Percentiles rank a stretch among this genome's conserved stretches.
phyloP scores from a whole-genome alignment of 352 stramenopile species.

The Globisporangium megalacanthum region DNA sequence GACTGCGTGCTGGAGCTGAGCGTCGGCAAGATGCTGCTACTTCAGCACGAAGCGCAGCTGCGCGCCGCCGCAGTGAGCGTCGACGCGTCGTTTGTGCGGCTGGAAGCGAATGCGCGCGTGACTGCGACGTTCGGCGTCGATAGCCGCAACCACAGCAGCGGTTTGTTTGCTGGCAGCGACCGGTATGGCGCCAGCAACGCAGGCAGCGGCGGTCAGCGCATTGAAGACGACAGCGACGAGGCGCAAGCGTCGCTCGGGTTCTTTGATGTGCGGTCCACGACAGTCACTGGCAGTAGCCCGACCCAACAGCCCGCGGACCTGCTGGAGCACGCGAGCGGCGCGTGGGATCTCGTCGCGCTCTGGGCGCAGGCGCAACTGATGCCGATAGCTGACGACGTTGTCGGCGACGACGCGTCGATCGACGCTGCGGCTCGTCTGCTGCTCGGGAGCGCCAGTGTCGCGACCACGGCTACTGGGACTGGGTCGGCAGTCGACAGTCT shows the following conservation, averaged over 20 bases:
- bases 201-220: slow-evolving; percentile 41
- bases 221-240: slow-evolving; percentile 30
- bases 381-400: slow-evolving; percentile 2
- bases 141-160: slow-evolving; percentile 16
- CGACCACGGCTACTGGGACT: neutral
- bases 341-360: slow-evolving; percentile 46
- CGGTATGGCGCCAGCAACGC: slow-evolving; percentile 47
- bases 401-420: slow-evolving; percentile 15
- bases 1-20: slow-evolving; percentile 52
- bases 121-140: slow-evolving; percentile 26
- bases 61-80: slow-evolving; percentile 41
- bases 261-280: slow-evolving; percentile 40
- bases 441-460: slow-evolving; percentile 39
- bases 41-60: slow-evolving; percentile 28
- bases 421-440: slow-evolving; percentile 32
- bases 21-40: slow-evolving; percentile 47
- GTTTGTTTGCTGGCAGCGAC: slow-evolving; percentile 32
- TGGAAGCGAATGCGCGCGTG: slow-evolving; percentile 35
- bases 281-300: slow-evolving; percentile 6
- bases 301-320: slow-evolving; percentile 11
- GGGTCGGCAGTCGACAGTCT: neutral
- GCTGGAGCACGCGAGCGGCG: slow-evolving; percentile 32
- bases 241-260: slow-evolving; percentile 28
- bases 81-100: slow-evolving; percentile 55
- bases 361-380: slow-evolving; percentile 26